Base-by-base conservation (phyloP, 257 asterid species). In the Apocynum venetum region DNA sequence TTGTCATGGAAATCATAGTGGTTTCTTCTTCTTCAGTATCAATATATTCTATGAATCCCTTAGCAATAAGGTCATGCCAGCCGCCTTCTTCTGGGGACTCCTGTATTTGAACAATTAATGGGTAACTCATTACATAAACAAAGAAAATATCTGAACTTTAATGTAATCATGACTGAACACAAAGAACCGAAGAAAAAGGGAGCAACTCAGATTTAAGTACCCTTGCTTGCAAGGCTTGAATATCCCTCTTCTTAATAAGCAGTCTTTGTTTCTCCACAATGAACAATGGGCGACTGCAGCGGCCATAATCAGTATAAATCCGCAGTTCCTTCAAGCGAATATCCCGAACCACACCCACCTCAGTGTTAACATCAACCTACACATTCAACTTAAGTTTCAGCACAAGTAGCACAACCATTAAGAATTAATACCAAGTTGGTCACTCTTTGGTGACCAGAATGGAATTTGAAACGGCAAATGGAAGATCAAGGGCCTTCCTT, bases 21-120 rank as follows among this genome's bases (percentile, higher is more conserved):
- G 98, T 95, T 87, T 95, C 98, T 86, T 93, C 98, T 86, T 93
- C 98, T 86, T 95, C 99, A 17, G 99, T 95, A 75, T 91, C 99
- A 1, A 95, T 89, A 80, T 95, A 91, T 78, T 95, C 98, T 44
- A 95, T 95, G 77, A 80, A 95, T 68, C 99, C 99, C 82, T 91
- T 93, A 2, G 96, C 83, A 77, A 93, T 96, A 77, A 93, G 89
- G 60, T 93, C 94, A 63, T 88, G 96, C 99, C 99, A 95, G 75
- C 98, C 97, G 74, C 94, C 96, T 70, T 91, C 99, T 66, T 95
- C 98, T 35, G 94, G 91, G 49, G 96, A 82, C 86, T 95, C 98
- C 99, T 95, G 89, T 53, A 75, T 36, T 63, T 1, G 43, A 76
- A 81, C 61, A 71, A 53, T 76, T 25, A 51, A 70, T 49, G 31